These are phyloP conservation scores for Grosmannia huntii DNA, from an alignment of 2,329 filamentous ascomycete species.

Conservation along the genomic window DNA sequence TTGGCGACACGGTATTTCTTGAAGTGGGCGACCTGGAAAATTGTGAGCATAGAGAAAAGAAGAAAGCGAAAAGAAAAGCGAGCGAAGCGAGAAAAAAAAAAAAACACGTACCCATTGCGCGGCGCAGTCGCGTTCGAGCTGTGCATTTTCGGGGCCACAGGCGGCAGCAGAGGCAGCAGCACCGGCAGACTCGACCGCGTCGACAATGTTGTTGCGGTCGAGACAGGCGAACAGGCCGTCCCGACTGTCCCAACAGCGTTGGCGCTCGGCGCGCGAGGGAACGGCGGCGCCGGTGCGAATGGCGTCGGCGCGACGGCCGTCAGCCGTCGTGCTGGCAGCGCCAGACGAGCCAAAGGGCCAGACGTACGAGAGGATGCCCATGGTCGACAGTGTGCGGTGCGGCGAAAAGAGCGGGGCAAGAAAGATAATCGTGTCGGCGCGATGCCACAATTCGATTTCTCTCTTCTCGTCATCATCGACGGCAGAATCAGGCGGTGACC, in stretches of 20 bases:
- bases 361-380: conserved; percentile 35
- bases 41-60: background rate
- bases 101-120: conserved; percentile 63
- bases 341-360: conserved; percentile 13
- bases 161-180: conserved; percentile 23
- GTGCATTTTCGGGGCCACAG: conserved; percentile 28
- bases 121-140: conserved; percentile 78
- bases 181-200: conserved; percentile 38
- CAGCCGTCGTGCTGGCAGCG: conserved; percentile 20
- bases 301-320: conserved; percentile 36
- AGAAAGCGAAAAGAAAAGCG: conserved; percentile 2
- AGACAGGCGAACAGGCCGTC: conserved; percentile 84
- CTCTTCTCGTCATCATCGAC: background rate
- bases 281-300: conserved; percentile 51
- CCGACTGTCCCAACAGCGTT: conserved; percentile 78
- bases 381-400: conserved; percentile 17
- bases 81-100: conserved; percentile 1
- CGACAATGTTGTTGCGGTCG: conserved; percentile 68
- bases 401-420: too few relatives aligned
- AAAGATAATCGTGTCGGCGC: too few relatives aligned
- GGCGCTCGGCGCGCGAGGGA: conserved; percentile 72
- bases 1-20: conserved; percentile 94
- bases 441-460: background rate
- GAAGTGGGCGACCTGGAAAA: conserved; percentile 76
- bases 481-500: background rate